phyloP scores from a whole-genome alignment of 2,329 filamentous ascomycete species.

The Aureobasidium subglaciale region DNA sequence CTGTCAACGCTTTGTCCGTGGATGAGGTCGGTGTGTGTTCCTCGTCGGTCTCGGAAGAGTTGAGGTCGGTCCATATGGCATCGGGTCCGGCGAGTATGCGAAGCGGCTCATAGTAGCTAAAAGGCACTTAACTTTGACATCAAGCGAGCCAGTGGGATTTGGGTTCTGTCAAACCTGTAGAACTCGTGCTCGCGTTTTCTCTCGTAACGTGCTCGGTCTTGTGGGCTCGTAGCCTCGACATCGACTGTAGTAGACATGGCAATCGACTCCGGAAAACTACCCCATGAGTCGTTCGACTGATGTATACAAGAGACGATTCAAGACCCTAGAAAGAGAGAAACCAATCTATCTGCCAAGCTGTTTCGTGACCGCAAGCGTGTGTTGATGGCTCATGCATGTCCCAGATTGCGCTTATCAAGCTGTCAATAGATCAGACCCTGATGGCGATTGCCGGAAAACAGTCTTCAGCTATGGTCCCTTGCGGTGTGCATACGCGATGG shows the following conservation, averaged over 20 bases:
- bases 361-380: slow-evolving; percentile 6
- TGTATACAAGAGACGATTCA: background rate
- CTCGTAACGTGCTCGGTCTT: slow-evolving; percentile 12
- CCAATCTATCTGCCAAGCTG: slow-evolving; percentile 3
- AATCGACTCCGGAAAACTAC: background rate
- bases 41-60: slow-evolving; percentile 4
- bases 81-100: slow-evolving; percentile 18
- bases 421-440: slow-evolving; percentile 10
- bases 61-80: slow-evolving; percentile 15
- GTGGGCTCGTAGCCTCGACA: slow-evolving; percentile 6
- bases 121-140: slow-evolving; percentile 22
- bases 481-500: background rate
- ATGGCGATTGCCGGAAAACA: background rate
- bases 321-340: background rate
- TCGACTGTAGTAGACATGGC: slow-evolving; percentile 7
- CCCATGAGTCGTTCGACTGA: background rate
- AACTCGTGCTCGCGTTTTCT: slow-evolving; percentile 20
- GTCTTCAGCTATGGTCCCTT: background rate
- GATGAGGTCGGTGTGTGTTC: slow-evolving; percentile 14
- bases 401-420: slow-evolving; percentile 9
- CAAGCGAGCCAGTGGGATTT: slow-evolving; percentile 21
- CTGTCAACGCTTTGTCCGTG: slow-evolving; percentile 29
- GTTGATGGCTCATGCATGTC: slow-evolving; percentile 7
- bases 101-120: slow-evolving; percentile 21
- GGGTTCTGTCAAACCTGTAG: slow-evolving; percentile 19